Conservation (phyloP, 148 eudicot species). For the Persicaria tinctoria region DNA sequence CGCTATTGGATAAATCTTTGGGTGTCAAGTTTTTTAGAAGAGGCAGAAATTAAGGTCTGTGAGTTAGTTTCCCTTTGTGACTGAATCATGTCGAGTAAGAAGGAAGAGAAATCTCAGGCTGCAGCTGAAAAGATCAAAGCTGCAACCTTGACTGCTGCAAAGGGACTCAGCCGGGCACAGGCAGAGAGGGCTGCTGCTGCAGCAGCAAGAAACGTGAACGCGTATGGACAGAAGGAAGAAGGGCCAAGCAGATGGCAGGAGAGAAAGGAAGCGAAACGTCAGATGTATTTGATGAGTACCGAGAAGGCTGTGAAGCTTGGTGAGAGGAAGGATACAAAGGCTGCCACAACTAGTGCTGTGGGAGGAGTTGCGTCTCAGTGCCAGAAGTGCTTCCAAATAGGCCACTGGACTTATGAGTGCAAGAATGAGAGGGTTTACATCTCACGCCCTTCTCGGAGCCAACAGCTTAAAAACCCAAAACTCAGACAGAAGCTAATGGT, state of each 20-base stretch:
- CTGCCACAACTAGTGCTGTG: constrained; percentile 19
- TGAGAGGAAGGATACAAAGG: constrained; percentile 61
- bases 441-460: constrained; percentile 78
- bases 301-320: constrained; percentile 86
- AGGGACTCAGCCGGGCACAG: constrained; percentile 90
- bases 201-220: constrained; percentile 94
- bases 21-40: background rate
- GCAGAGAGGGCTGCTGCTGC: constrained; percentile 97
- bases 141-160: constrained; percentile 81
- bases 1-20: background rate
- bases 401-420: constrained; percentile 97
- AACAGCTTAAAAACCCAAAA: constrained; percentile 79
- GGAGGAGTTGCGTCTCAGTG: constrained; percentile 51
- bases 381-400: constrained; percentile 81
- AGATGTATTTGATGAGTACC: constrained; percentile 96
- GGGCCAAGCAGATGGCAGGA: constrained; percentile 99
- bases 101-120: constrained; percentile 72
- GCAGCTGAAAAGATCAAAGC: constrained; percentile 86
- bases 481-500: constrained; percentile 47
- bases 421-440: constrained; percentile 92
- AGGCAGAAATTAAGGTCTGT: background rate
- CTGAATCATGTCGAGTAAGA: constrained; percentile 45
- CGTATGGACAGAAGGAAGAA: constrained; percentile 99
- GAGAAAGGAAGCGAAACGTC: constrained; percentile 92
- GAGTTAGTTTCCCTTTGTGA: background rate